These are phyloP conservation scores for Chondrus crispus DNA, from an alignment of 23 red algal genomes.

Conservation along the genomic window DNA sequence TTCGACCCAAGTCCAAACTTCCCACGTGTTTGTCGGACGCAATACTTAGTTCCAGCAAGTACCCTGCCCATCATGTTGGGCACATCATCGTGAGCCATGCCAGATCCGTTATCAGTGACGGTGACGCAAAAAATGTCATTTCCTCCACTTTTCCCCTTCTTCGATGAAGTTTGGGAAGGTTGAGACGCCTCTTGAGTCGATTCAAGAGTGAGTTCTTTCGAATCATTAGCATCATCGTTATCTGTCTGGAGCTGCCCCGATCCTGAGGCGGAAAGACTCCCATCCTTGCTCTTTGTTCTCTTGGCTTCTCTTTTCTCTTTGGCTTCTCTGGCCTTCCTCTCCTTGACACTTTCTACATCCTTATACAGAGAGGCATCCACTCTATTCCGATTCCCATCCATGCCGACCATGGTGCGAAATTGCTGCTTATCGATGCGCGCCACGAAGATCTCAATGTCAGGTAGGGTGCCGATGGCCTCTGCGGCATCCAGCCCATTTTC, in stretches of 20 bases:
- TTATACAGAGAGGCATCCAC: slow-evolving; percentile 74
- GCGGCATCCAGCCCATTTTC: slow-evolving; percentile 93
- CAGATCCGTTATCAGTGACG: slow-evolving; percentile 81
- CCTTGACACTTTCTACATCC: slow-evolving; percentile 60
- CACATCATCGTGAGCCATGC: slow-evolving; percentile 81
- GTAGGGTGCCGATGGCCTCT: slow-evolving; percentile 58
- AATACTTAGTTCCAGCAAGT: slow-evolving; percentile 89
- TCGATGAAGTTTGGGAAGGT: neutral
- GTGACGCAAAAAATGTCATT: slow-evolving; percentile 69
- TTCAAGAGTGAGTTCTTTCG: neutral
- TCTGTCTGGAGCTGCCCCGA: neutral
- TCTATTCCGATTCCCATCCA: slow-evolving; percentile 1
- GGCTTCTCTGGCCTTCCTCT: slow-evolving; percentile 26
- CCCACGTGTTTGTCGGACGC: slow-evolving; percentile 80
- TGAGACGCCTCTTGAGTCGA: neutral
- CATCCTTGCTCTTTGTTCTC: neutral
- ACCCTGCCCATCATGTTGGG: slow-evolving; percentile 89
- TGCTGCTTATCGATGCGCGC: slow-evolving; percentile 29
- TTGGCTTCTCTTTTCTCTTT: slow-evolving; percentile 25
- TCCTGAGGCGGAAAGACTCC: neutral
- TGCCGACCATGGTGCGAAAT: slow-evolving; percentile 54
- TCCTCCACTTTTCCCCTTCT: neutral
- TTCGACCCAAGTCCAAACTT: slow-evolving; percentile 97
- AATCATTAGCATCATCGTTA: neutral
- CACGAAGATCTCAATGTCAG: slow-evolving; percentile 42